phyloP scores from a whole-genome alignment of 2,329 filamentous ascomycete genomes.

The Microdochium nivale region DNA sequence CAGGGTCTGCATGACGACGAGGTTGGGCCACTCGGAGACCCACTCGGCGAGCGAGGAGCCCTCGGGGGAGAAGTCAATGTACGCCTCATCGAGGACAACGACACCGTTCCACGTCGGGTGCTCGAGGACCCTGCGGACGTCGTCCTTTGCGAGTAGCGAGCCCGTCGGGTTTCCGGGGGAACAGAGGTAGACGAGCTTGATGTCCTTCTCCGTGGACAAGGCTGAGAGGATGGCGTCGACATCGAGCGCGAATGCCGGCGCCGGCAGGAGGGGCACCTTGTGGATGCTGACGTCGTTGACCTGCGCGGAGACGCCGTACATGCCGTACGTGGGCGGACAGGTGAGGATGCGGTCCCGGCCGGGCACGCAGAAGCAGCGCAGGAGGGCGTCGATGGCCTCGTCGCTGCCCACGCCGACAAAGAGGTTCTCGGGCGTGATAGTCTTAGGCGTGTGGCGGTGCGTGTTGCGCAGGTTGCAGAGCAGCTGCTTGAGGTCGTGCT shows the following conservation, averaged over 20 bases:
- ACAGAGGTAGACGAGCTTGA: slow-evolving; percentile 90
- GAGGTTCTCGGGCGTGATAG: slow-evolving; percentile 70
- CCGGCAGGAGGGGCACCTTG: slow-evolving; percentile 70
- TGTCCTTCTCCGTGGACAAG: slow-evolving; percentile 48
- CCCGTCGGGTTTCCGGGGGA: slow-evolving; percentile 94
- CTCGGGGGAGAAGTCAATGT: slow-evolving; percentile 82
- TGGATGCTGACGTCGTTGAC: slow-evolving; percentile 87
- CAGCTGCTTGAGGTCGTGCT: slow-evolving; percentile 73
- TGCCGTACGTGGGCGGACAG: slow-evolving; percentile 95
- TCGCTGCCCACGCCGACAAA: slow-evolving; percentile 96
- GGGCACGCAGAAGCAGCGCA: slow-evolving; percentile 88
- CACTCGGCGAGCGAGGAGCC: slow-evolving; percentile 80
- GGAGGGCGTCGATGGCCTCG: slow-evolving; percentile 89
- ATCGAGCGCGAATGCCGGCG: slow-evolving; percentile 67
- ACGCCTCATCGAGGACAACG: slow-evolving; percentile 89
- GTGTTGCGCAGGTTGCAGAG: slow-evolving; percentile 85
- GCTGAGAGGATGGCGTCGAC: slow-evolving; percentile 57
- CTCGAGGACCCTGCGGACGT: slow-evolving; percentile 65
- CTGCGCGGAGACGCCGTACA: slow-evolving; percentile 92
- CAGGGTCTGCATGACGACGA: slow-evolving; percentile 97
- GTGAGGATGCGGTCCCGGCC: slow-evolving; percentile 84
- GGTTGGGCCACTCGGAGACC: slow-evolving; percentile 86
- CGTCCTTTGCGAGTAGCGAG: slow-evolving; percentile 64
- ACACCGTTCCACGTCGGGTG: slow-evolving; percentile 94
- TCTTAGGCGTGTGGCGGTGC: slow-evolving; percentile 65